phyloP scores from a whole-genome alignment of 345 rosid genomes.

The Ailanthus altissimus region DNA sequence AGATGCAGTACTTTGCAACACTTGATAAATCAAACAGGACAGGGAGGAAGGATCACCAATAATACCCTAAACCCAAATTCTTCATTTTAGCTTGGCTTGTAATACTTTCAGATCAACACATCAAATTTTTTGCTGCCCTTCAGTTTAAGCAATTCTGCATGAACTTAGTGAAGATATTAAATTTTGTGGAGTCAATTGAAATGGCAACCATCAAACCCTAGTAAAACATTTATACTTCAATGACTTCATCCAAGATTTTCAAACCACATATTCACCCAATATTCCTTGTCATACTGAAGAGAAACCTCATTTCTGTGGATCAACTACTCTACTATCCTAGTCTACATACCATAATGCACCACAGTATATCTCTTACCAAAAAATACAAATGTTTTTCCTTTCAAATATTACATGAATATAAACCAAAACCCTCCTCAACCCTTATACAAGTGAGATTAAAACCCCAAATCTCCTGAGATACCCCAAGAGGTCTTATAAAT shows the following conservation, averaged over 20 bases:
- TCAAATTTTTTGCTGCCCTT: neutral
- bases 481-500: too few species aligned
- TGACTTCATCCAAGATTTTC: neutral
- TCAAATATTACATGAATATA: too few species aligned
- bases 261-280: neutral
- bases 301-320: neutral
- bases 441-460: too few species aligned
- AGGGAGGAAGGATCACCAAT: neutral
- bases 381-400: too few species aligned
- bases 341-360: too few species aligned
- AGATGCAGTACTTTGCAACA: neutral
- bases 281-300: neutral
- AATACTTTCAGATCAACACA: too few species aligned
- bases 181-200: neutral
- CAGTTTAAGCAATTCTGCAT: neutral
- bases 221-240: neutral
- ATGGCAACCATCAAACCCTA: neutral
- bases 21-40: neutral
- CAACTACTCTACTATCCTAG: neutral
- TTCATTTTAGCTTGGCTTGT: neutral
- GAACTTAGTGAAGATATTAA: neutral
- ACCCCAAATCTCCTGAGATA: too few species aligned
- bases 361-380: too few species aligned
- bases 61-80: neutral
- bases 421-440: too few species aligned